Evolutionary conservation across 2,329 filamentous ascomycete species (phyloP), one percentile per base, ranked within the genome.

Genomic region (Fusarium aywerte): DNA sequence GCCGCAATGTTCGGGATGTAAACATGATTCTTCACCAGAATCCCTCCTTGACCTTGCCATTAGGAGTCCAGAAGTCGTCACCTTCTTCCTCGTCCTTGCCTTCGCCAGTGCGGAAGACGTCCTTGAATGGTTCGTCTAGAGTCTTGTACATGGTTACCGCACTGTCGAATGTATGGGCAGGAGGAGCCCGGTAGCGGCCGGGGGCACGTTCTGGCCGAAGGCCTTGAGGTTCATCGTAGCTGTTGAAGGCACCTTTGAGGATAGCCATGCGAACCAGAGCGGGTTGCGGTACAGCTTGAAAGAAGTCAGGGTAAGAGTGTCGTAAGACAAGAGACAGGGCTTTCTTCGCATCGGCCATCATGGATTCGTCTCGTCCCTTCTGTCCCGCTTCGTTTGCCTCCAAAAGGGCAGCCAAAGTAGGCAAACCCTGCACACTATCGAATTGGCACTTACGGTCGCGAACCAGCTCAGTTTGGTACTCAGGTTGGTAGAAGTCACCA

Each of bases 391-490:
- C 12, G 57, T 21, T 10, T 21, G 21, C 7, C 11, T 70, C 67
- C 3, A 40, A 40, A 36, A 21, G 23, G 5, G 71, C 42, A 3
- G 49, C 35, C 10, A 79, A 62, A 3, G 53, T 60, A 2, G 76
- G 77, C 0, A 80, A 70, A 0, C 61, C 59, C 21, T 74, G 73
- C 3, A 80, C 23, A 0, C 74, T 77, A 33, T 80, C 78, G 0
- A 32, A n/a, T 12, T 72, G 62, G 0, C 53, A 5, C 47, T 78
- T 79, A 8, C 65, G 52, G 49, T 78, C 65, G 6, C 76, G 58
- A 1, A 77, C 53, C 3, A 75, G 11, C 5, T 60, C 39, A 3
- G 48, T 36, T 7, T 23, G 18, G 29, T 44, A 67, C 0, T n/a
- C 31, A 1, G 60, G 67, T 18, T 47, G 36, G 20, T 64, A 45